Percentiles rank a stretch among this genome's conserved stretches.
These are phyloP conservation scores for Pisolithus marmoratus DNA, from an alignment of 768 basidiomycete genomes.

Conservation along the genomic window DNA sequence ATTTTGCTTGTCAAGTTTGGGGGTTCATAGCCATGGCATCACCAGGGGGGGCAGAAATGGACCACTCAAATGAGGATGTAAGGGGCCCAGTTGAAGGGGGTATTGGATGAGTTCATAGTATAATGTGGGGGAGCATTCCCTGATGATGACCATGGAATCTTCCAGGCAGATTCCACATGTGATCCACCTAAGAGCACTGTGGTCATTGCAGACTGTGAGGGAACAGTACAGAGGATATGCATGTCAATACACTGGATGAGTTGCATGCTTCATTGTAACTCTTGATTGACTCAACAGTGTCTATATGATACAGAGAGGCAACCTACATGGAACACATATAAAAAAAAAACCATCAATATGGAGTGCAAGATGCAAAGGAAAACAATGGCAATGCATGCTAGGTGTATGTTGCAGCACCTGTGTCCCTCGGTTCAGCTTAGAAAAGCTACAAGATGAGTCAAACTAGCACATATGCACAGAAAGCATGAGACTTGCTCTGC, in stretches of 20 bases:
- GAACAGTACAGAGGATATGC: conserved; percentile 63
- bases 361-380: not conserved
- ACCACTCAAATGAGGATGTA: not conserved
- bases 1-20: too few relatives aligned
- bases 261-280: conserved; percentile 82
- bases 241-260: conserved; percentile 80
- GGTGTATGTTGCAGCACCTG: conserved; percentile 82
- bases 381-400: conserved; percentile 39
- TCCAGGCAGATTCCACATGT: not conserved
- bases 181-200: conserved; percentile 42
- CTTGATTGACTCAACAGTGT: conserved; percentile 86
- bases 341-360: not conserved
- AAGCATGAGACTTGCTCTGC: too few relatives aligned
- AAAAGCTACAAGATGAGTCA: conserved; percentile 43
- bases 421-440: conserved; percentile 54
- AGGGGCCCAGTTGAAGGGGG: not conserved
- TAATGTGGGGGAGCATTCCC: not conserved
- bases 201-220: conserved; percentile 42
- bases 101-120: conserved; percentile 4
- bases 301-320: conserved; percentile 74
- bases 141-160: not conserved
- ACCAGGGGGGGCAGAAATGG: not conserved
- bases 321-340: conserved; percentile 37
- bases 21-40: too few relatives aligned
- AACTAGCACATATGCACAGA: too few relatives aligned